These are phyloP conservation scores for Pontederia paniculata DNA, from an alignment of 176 grass and related monocot genomes.

Conservation along the genomic window DNA sequence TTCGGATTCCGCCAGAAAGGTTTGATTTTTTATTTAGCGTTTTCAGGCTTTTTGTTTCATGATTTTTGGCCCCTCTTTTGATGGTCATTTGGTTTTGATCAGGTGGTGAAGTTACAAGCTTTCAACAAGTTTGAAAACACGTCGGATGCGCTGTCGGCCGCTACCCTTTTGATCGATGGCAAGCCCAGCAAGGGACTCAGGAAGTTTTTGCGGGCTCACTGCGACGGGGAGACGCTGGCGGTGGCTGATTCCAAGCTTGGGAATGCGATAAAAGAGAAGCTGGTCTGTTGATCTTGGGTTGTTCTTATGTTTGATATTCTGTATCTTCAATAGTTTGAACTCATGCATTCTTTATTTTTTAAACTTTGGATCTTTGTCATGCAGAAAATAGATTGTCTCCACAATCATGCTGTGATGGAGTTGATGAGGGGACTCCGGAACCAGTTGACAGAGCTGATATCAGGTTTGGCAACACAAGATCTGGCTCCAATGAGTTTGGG, in stretches of 20 bases:
- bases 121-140: conserved; percentile 97
- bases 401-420: conserved; percentile 79
- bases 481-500: conserved; percentile 84
- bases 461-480: conserved; percentile 68
- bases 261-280: conserved; percentile 76
- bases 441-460: conserved; percentile 79
- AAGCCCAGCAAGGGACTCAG: conserved; percentile 84
- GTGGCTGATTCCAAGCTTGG: conserved; percentile 92
- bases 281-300: conserved; percentile 25
- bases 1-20: conserved; percentile 63
- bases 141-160: conserved; percentile 66
- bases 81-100: not conserved
- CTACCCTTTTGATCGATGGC: conserved; percentile 75
- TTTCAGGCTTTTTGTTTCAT: not conserved
- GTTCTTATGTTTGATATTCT: not conserved
- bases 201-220: conserved; percentile 72
- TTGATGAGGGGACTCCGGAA: conserved; percentile 81
- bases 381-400: conserved; percentile 89
- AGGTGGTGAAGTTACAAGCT: conserved; percentile 94
- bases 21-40: conserved; percentile 16
- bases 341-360: conserved; percentile 5
- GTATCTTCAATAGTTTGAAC: not conserved
- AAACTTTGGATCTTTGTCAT: not conserved
- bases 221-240: conserved; percentile 73
- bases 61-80: not conserved